Evolutionary conservation across 345 rosid genomes (phyloP).

Genomic region (Camelina hispida): DNA sequence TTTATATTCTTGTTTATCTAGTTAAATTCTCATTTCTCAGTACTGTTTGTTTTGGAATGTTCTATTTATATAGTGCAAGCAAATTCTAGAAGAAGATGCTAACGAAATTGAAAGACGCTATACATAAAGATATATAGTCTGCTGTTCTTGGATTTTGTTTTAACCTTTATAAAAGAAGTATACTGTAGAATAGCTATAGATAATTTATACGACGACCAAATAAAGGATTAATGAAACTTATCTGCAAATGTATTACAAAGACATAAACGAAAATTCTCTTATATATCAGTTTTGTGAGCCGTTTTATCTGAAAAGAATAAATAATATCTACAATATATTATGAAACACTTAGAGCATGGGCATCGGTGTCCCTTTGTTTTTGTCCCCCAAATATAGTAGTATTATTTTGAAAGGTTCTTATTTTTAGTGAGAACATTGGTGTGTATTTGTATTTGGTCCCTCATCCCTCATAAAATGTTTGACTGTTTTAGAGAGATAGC

Average conservation of each 20-base stretch:
- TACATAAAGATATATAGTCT: background rate
- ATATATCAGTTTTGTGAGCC: background rate
- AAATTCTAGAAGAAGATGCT: conserved; percentile 36
- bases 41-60: conserved; percentile 39
- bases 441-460: too few species aligned
- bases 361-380: too few species aligned
- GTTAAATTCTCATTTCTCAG: background rate
- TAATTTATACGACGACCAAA: background rate
- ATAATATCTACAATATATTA: background rate
- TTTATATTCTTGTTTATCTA: conserved; percentile 44
- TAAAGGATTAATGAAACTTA: background rate
- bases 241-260: background rate
- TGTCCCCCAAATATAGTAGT: too few species aligned
- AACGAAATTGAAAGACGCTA: background rate
- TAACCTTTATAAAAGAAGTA: background rate
- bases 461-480: too few species aligned
- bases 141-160: conserved; percentile 3
- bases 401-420: too few species aligned
- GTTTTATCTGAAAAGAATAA: background rate
- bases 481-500: too few species aligned
- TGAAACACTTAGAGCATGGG: background rate
- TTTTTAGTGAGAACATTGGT: too few species aligned
- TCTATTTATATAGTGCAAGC: conserved; percentile 20
- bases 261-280: background rate
- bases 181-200: background rate